A percentile compares a stretch with the other conserved stretches of the same genome.
Evolutionary conservation across 345 rosid species (phyloP).

Genomic region (Sonneratia caseolaris): DNA sequence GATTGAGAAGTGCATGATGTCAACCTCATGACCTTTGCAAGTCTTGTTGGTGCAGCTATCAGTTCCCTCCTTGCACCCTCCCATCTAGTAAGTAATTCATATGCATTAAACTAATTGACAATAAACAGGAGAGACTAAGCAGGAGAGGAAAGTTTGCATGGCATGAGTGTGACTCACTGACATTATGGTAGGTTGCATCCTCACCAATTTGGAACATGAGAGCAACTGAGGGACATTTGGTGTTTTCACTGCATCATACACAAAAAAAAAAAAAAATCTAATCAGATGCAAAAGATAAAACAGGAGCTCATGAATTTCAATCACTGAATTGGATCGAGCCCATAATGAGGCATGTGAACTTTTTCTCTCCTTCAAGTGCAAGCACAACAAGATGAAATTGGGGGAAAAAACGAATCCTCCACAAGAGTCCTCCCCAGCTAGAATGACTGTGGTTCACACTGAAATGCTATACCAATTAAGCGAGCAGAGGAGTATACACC

Average conservation of each 20-base stretch:
- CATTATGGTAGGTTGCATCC: slow-evolving; percentile 76
- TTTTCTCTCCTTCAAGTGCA: background rate
- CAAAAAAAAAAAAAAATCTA: slow-evolving; percentile 10
- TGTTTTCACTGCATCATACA: slow-evolving; percentile 48
- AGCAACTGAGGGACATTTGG: slow-evolving; percentile 76
- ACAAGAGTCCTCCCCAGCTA: background rate
- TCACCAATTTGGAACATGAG: slow-evolving; percentile 92
- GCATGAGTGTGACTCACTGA: slow-evolving; percentile 19
- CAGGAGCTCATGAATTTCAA: background rate
- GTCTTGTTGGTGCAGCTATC: slow-evolving; percentile 69
- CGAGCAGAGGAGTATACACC: background rate
- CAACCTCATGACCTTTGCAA: slow-evolving; percentile 95
- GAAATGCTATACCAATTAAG: background rate
- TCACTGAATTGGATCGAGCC: background rate
- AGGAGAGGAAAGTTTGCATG: background rate
- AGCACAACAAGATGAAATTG: background rate
- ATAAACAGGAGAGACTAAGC: background rate
- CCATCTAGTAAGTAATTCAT: slow-evolving; percentile 48
- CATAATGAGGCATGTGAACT: background rate
- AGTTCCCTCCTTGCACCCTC: slow-evolving; percentile 68
- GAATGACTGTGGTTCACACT: background rate
- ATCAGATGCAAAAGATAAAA: background rate
- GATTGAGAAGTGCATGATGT: slow-evolving; percentile 96
- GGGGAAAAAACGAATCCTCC: background rate
- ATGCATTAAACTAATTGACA: background rate